Evolutionary conservation across 2,329 filamentous ascomycete species (phyloP), one percentile per base, ranked within the genome.

Genomic region (Talaromyces sp.): DNA sequence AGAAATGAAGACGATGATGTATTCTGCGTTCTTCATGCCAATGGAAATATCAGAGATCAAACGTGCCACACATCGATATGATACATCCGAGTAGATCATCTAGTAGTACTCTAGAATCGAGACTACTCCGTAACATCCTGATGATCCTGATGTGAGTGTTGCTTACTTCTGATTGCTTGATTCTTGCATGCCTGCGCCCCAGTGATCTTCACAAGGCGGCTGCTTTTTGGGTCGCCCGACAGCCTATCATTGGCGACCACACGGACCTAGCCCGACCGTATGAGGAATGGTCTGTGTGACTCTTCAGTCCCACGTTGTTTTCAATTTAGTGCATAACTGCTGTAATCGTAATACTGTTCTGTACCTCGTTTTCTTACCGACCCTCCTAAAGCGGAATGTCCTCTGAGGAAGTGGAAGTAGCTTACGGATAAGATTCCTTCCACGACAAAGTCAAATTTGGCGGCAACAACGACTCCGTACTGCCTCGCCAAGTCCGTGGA

Each of bases 171-270:
- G 45, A 54, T 52, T 36, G 48, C 48, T 52, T 9, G 21, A 22
- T 36, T 52, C 19, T 17, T n/a, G 19, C 48, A 52, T 36, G 48
- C 33, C 36, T 48, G 50, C 25, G 48, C 36, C 56, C 48, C 48
- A 57, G 46, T 41, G 56, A 57, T 57, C 56, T 57, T 57, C 56
- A 37, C 19, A 22, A 43, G 54, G 46, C 56, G 56, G 56, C 56
- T 53, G 56, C 56, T 52, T 57, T 52, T 45, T 57, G 56, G 56
- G 56, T 53, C 56, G 17, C 11, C 17, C 13, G 3, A n/a, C 1
- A 13, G 11, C 22, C 21, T 8, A 13, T 55, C 17, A 36, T 35
- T 43, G 40, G 28, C 13, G 13, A 13, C 10, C 17, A 33, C 28
- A 48, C 45, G 13, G 28, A 19, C 10, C 15, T 25, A 45, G 8